phyloP scores from a whole-genome alignment of 371 early-diverging fungal species.

The Choanephora cucurbitarum region DNA sequence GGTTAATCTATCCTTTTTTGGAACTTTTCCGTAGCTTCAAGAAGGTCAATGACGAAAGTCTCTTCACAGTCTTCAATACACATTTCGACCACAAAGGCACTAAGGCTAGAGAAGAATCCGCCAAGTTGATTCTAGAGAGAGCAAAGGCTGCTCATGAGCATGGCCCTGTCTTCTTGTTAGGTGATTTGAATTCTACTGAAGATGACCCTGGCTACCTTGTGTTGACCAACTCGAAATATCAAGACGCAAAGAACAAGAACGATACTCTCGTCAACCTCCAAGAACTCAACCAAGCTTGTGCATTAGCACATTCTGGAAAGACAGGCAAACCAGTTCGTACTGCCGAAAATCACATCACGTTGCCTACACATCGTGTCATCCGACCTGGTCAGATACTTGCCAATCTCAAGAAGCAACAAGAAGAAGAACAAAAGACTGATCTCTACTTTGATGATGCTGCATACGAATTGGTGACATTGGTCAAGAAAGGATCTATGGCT shows the following conservation, averaged over 20 bases:
- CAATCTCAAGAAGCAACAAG: constrained; percentile 19
- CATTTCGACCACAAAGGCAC: constrained; percentile 42
- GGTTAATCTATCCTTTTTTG: background rate
- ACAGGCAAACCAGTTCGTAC: constrained; percentile 35
- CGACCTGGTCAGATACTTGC: constrained; percentile 34
- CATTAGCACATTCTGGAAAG: constrained; percentile 14
- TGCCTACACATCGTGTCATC: constrained; percentile 50
- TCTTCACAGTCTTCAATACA: constrained; percentile 38
- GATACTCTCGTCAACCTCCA: constrained; percentile 31
- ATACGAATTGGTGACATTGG: constrained; percentile 33
- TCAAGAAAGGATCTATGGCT: constrained; percentile 21
- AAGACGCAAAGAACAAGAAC: constrained; percentile 17
- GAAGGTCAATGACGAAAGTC: constrained; percentile 16
- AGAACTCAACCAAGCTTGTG: constrained; percentile 27
- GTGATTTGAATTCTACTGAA: constrained; percentile 47
- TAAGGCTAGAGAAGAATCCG: constrained; percentile 31
- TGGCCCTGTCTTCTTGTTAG: constrained; percentile 32
- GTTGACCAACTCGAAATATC: constrained; percentile 29
- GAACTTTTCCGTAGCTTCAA: constrained; percentile 25
- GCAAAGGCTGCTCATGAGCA: constrained; percentile 13
- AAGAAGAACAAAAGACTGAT: constrained; percentile 6
- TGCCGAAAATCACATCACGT: constrained; percentile 27
- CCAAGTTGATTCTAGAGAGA: constrained; percentile 27
- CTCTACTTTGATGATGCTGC: constrained; percentile 33
- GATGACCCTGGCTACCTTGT: constrained; percentile 36